These are phyloP conservation scores for Nidula niveotomentosa DNA, from an alignment of 1,284 basidiomycete genomes.

Conservation along the genomic window DNA sequence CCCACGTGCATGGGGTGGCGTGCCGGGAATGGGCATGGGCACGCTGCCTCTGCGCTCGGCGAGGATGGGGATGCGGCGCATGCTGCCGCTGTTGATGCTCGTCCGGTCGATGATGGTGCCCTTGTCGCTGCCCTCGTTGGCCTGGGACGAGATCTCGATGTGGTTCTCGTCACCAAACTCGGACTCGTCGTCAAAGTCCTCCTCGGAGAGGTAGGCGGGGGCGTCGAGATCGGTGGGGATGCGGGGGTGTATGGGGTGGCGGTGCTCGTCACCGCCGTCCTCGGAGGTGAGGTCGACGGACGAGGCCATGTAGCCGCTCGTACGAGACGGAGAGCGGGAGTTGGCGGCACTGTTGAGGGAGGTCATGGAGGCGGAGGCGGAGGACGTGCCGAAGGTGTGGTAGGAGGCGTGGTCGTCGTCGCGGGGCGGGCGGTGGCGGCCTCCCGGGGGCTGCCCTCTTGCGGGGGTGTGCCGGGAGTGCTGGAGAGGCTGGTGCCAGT, in stretches of 20 bases:
- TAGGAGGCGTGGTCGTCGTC: conserved; percentile 47
- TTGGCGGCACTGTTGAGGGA: conserved; percentile 28
- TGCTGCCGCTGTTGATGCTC: neutral
- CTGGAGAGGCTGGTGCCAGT: conserved; percentile 4
- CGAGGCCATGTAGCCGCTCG: conserved; percentile 30
- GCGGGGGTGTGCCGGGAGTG: conserved; percentile 1
- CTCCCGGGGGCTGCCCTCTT: conserved; percentile 6
- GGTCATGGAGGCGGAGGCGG: conserved; percentile 40
- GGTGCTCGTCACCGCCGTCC: conserved; percentile 28
- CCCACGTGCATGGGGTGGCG: conserved; percentile 9
- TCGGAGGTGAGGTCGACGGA: conserved; percentile 31
- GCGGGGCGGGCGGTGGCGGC: conserved; percentile 12
- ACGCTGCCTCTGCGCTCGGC: conserved; percentile 38
- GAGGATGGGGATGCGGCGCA: neutral
- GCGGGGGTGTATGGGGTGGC: conserved; percentile 26
- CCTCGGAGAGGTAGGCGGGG: conserved; percentile 43
- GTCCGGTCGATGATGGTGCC: conserved; percentile 8
- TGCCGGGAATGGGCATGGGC: conserved; percentile 43
- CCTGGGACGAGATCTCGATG: conserved; percentile 34
- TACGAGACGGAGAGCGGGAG: conserved; percentile 21
- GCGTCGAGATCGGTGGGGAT: conserved; percentile 3
- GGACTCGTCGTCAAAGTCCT: conserved; percentile 38
- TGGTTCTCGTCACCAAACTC: conserved; percentile 23
- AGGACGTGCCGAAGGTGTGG: conserved; percentile 47
- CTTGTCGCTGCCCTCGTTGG: conserved; percentile 22